These are phyloP conservation scores for Gillenia trifoliata DNA, from an alignment of 306 rosid species.

Conservation along the genomic window DNA sequence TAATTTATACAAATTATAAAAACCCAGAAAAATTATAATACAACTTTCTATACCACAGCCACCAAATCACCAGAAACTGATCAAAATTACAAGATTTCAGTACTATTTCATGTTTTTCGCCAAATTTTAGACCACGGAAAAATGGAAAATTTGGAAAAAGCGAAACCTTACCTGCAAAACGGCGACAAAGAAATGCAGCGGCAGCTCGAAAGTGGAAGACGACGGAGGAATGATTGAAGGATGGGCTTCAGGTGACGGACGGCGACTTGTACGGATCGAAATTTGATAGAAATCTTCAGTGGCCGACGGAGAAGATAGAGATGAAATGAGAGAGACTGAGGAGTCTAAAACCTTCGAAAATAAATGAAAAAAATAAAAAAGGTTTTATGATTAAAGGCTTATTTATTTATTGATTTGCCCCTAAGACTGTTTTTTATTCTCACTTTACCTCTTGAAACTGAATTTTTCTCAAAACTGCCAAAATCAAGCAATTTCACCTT, in stretches of 20 bases:
- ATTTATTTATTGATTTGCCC: too few species aligned
- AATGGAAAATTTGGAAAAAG: background rate
- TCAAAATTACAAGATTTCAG: background rate
- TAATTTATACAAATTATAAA: background rate
- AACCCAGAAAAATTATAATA: background rate
- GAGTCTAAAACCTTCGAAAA: background rate
- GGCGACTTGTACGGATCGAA: too few species aligned
- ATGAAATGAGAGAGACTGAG: background rate
- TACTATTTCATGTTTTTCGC: background rate
- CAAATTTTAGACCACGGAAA: background rate
- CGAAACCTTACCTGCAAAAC: background rate
- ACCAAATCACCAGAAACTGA: background rate
- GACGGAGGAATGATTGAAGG: background rate
- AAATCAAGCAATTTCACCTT: too few species aligned
- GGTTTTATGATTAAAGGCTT: too few species aligned
- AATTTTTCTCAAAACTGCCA: too few species aligned
- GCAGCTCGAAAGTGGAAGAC: background rate
- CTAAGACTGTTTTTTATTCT: too few species aligned
- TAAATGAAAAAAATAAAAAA: too few species aligned
- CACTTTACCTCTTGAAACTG: too few species aligned
- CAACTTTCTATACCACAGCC: background rate
- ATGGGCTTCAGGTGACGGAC: background rate
- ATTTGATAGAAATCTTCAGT: too few species aligned
- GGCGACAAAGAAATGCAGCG: background rate
- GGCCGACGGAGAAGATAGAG: too few species aligned